These are phyloP conservation scores for Camelina neglecta DNA, from an alignment of 345 rosid genomes.

Conservation along the genomic window DNA sequence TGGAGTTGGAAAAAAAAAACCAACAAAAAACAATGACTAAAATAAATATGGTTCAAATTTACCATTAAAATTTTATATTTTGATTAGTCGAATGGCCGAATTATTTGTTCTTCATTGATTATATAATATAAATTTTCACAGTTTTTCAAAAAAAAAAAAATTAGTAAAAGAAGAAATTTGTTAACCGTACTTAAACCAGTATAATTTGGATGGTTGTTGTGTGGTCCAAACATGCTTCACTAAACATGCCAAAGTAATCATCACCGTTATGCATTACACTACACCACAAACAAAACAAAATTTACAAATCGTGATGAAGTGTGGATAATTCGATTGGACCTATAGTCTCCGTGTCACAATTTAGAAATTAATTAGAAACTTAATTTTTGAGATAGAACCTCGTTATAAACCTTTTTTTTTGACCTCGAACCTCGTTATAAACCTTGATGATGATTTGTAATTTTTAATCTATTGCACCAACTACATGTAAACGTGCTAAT, in stretches of 20 bases:
- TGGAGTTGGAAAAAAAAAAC: no score
- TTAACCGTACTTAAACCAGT: not conserved
- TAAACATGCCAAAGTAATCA: not conserved
- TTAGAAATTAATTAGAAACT: not conserved
- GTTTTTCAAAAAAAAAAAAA: no score
- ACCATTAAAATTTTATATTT: not conserved
- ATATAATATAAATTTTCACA: no score
- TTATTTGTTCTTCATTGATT: no score
- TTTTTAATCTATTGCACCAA: constrained; percentile 6
- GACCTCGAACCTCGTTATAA: not conserved
- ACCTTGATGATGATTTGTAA: not conserved
- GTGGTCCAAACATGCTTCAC: not conserved
- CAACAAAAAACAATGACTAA: not conserved
- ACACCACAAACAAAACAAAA: not conserved
- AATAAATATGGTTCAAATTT: not conserved
- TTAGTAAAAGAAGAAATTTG: not conserved
- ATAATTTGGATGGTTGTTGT: not conserved
- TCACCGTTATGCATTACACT: not conserved
- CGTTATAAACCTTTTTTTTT: not conserved
- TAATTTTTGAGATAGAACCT: not conserved
- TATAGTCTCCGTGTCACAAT: not conserved
- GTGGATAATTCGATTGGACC: not conserved
- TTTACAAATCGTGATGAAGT: not conserved
- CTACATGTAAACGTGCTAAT: not conserved
- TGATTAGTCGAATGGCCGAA: not conserved